phyloP scores from a whole-genome alignment of 106 monocot species.

The Platanthera guangdongensis region DNA sequence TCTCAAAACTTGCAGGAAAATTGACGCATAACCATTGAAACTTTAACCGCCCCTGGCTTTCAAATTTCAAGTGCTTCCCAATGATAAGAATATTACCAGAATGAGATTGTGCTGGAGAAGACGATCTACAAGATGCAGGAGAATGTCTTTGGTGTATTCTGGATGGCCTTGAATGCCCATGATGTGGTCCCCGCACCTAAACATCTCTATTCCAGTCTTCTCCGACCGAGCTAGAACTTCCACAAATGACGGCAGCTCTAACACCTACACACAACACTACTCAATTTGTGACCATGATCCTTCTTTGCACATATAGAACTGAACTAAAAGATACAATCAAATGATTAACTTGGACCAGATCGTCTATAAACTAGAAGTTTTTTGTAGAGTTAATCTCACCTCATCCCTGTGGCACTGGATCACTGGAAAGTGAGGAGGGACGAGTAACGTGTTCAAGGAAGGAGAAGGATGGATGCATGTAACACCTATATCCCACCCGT shows the following conservation, averaged over 20 bases:
- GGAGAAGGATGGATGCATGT: conserved; percentile 51
- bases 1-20: background rate
- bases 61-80: no score
- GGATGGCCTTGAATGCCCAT: conserved; percentile 54
- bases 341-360: no score
- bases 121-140: conserved; percentile 26
- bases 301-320: background rate
- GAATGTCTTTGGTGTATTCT: conserved; percentile 40
- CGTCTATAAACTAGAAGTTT: no score
- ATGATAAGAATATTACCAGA: conserved; percentile 10
- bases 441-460: conserved; percentile 19
- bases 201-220: conserved; percentile 37
- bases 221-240: conserved; percentile 36
- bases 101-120: conserved; percentile 18
- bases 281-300: no score
- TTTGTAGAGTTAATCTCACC: background rate
- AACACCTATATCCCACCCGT: conserved; percentile 80
- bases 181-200: conserved; percentile 27
- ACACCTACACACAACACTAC: conserved; percentile 16
- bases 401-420: conserved; percentile 74
- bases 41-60: background rate
- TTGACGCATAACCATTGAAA: background rate
- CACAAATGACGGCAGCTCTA: conserved; percentile 21
- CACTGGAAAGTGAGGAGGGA: conserved; percentile 46
- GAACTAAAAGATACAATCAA: background rate